Base-by-base conservation (phyloP, 1,139 yeast species). In the Casaregolazyma suthepensis region DNA sequence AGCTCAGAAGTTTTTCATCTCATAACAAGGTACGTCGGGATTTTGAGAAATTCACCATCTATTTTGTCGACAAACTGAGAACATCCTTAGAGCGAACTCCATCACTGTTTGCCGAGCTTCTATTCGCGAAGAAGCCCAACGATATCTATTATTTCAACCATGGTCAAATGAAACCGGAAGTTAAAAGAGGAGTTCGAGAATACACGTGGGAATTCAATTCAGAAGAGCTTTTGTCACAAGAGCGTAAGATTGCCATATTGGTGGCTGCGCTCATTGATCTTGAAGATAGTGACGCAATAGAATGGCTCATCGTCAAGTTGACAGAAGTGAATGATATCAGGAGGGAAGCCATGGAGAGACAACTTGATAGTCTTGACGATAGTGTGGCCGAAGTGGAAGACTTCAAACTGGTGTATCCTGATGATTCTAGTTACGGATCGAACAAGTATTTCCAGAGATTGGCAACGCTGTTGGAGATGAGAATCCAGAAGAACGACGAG, bases 51-150 rank as follows among this genome's bases (percentile, higher is more conserved):
- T 85, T 93, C 63, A 72, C 87, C 44, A 75, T 76, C 38, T 83
- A 84, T 62, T 89, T 77, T 61, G 81, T 89, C 82, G 78, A 80
- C 56, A 79, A 80, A 57, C 75, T 93, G 58, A 79, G 78, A 55
- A 70, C 70, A 67, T 78, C 69, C 57, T 74, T 75, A 57, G 75
- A 66, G 48, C 77, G 67, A 63, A 79, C 82, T 62, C 95, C 77
- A 52, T 75, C 75, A 0, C 66, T 82, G 57, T 84, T 80, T 48
- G 75, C 86, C 15, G 96, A 90, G 62, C 61, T 91, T 9, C 70
- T 89, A 44, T 87, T 87, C 68, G 79, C 85, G 26, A 73, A 87
- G 61, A 68, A 83, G 58, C 81, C 80, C 50, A 81, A 77, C 19
- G 66, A 70, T 22, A 60, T 73, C 5, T 72, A 71, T 29, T 75